Percentiles rank a stretch among this genome's conserved stretches.
These are phyloP conservation scores for Trifolium repens DNA, from an alignment of 306 rosid species.

Conservation along the genomic window DNA sequence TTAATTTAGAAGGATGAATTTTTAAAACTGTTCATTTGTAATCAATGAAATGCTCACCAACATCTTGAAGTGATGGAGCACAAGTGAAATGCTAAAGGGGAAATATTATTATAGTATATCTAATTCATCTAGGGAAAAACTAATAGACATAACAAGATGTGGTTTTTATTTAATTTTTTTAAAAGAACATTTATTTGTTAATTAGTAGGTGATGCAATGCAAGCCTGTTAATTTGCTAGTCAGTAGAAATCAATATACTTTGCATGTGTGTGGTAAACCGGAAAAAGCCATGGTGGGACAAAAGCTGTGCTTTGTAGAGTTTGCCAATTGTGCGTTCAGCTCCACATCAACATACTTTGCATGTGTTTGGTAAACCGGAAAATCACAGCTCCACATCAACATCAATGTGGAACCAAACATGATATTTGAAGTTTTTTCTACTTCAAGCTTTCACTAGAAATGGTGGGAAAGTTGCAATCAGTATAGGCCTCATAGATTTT, in stretches of 20 bases:
- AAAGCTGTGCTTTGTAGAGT: no score
- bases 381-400: no score
- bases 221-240: not conserved
- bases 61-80: constrained; percentile 15
- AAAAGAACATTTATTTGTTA: not conserved
- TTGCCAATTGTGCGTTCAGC: no score
- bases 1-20: constrained; percentile 24
- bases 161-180: not conserved
- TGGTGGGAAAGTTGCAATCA: not conserved
- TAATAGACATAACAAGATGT: not conserved
- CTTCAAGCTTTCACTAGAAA: not conserved
- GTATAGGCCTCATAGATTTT: not conserved
- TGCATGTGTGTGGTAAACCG: no score
- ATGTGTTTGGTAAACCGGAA: no score
- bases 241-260: not conserved
- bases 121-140: not conserved
- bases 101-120: not conserved
- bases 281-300: no score
- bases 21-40: constrained; percentile 6
- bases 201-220: not conserved
- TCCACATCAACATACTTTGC: not conserved
- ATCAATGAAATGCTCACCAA: not conserved
- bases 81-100: constrained; percentile 2
- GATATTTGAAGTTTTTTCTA: not conserved
- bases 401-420: no score